A percentile compares a stretch with the other conserved stretches of the same genome.
These are phyloP conservation scores for Malus hybrid DNA, from an alignment of 331 rosid genomes.

Conservation along the genomic window DNA sequence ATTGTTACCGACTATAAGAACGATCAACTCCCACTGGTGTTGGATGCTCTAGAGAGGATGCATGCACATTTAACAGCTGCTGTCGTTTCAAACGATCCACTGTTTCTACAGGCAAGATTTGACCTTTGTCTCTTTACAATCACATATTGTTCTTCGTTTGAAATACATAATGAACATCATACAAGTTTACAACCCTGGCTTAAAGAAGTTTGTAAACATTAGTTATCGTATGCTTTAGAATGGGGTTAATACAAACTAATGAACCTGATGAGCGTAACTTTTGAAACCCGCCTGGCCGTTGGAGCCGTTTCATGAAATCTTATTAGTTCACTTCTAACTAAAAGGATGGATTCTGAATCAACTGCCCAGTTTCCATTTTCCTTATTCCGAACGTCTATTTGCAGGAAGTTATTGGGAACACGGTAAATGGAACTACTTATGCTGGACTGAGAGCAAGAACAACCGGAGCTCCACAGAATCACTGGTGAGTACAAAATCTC, in stretches of 20 bases:
- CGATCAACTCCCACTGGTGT: slow-evolving; percentile 60
- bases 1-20: slow-evolving; percentile 63
- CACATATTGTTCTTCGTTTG: not conserved
- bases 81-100: slow-evolving; percentile 78
- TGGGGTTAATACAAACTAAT: not conserved
- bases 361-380: not conserved
- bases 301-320: not conserved
- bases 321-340: not conserved
- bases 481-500: slow-evolving; percentile 44
- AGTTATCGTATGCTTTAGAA: not conserved
- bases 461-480: slow-evolving; percentile 93
- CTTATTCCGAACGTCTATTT: slow-evolving; percentile 11
- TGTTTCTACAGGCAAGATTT: slow-evolving; percentile 66
- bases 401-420: slow-evolving; percentile 82
- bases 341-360: not conserved
- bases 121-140: not conserved
- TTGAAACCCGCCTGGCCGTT: not conserved
- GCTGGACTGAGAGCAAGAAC: slow-evolving; percentile 95
- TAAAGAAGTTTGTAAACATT: not conserved
- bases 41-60: slow-evolving; percentile 86
- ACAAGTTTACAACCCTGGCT: not conserved
- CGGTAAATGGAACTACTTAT: slow-evolving; percentile 88
- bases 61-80: slow-evolving; percentile 93
- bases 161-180: not conserved
- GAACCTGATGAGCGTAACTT: not conserved